Base-by-base conservation (phyloP, 305 asterid genomes). In the Lippia alba region DNA sequence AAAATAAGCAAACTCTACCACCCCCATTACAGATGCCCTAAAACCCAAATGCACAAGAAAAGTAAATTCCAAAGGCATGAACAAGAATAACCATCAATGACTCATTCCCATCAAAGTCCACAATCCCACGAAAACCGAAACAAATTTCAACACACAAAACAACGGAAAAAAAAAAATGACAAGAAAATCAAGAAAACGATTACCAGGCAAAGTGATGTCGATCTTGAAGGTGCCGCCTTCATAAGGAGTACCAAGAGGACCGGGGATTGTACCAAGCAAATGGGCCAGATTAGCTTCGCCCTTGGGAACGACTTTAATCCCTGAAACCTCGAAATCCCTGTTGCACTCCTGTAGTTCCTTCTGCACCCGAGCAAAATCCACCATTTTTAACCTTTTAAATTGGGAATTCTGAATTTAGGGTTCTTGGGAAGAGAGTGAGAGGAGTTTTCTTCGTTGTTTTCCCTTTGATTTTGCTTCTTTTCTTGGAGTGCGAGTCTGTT, bases 161-260 rank as follows among this genome's bases (percentile, higher is more conserved):
- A 15, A 1, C 2, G 3, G 16, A 4, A 9, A 33, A 64, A n/a
- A 12, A 20, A n/a, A 24, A 24, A 24, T 24, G 30, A 24, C 30
- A 24, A 24, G 30, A 24, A 24, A 24, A 24, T 1, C 30, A 24
- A 24, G 30, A 0, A 18, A 10, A 56, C 6, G 51, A 50, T 45
- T 75, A 93, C 99, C 91, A 16, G 95, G 85, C 58, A 94, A 77
- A 78, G 76, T 79, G 69, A 94, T 94, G 77, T 94, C 97, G 81
- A 94, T 91, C 74, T 85, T 87, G 91, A 91, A 94, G 66, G 81
- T 70, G 34, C 99, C 99, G 24, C 97, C 97, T 82, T 94, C 95
- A 18, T 91, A 94, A 12, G 97, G 97, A 49, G 99, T 91, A 61
- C 90, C 96, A 36, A 56, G 49, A 17, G 99, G 99, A 59, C 99